Evolutionary conservation across 2,329 filamentous ascomycete species (phyloP), one percentile per base, ranked within the genome.

Genomic region (Rhexocercosporidium sp.): DNA sequence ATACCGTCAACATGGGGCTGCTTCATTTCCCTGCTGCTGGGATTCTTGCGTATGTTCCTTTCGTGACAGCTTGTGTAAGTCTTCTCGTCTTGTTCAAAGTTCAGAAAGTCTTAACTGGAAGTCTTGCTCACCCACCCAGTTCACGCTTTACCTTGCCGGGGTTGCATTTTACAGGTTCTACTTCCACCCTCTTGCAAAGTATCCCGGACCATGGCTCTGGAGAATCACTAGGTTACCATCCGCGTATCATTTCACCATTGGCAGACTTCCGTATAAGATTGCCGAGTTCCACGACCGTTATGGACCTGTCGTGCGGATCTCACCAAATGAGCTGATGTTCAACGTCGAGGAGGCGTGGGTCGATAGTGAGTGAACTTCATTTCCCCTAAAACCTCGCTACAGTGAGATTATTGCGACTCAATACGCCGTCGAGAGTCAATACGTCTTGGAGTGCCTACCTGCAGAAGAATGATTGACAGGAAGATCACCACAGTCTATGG

Each of bases 241-340:
- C 25, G 53, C 53, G 1, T 61, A 56, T n/a, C 44, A 61, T n/a
- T 53, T 51, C 2, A 31, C 57, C 1, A 41, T n/a, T 0, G 80
- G 81, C 18, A 72, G 76, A 5, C 79, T 82, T 70, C 73, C 82
- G 64, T 68, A 77, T 46, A 74, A 79, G 71, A 77, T 80, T 63
- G 76, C 82, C 69, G 67, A 67, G 0, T 76, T 84, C 1, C 82
- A 84, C 65, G 69, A 75, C 25, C 74, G 76, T 64, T 80, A 83
- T 65, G 82, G 81, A 11, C 65, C 77, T 0, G 73, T 85, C 16
- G 79, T 85, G 0, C 81, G 84, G 0, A 79, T 84, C 62, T 81
- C 80, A 0, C 83, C 82, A 0, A 79, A 83, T 27, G 79, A 83
- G 62, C 68, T 59, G 54, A 44, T 25, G 16, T 78, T 77, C 64